Base-by-base conservation (phyloP, 176 grass and related monocot genomes). In the Raddia guianensis region DNA sequence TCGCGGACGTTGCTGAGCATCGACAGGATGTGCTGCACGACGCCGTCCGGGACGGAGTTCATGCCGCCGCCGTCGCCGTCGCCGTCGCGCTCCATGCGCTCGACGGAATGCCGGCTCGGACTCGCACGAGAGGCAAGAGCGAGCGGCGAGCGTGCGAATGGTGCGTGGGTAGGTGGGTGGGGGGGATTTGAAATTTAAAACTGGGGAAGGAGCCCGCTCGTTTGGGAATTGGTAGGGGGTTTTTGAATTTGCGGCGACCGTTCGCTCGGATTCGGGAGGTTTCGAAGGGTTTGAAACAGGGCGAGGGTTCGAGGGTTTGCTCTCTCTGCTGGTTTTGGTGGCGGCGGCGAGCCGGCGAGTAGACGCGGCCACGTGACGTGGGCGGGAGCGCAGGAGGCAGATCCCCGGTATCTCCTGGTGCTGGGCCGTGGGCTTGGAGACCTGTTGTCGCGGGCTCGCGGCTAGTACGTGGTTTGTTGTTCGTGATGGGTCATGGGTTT, bases 1-100 rank as follows among this genome's bases (percentile, higher is more conserved):
- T 99, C 92, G 57, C 90, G 88, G 33, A 87, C 90, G 79, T 93
- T 99, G 86, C 78, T 95, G 35, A 95, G 86, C 66, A 86, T 86
- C 54, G 92, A 93, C 40, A 95, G 86, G 49, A 95, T 90, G 84
- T 88, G 90, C 74, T 93, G 90, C 44, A 99, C 82, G 12, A 99
- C 91, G 56, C 88, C 96, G 18, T 95, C 96, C 6, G 96, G 96
- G 21, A 95, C 71, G 76, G 89, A 35, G 67, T 93, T 53, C 96
- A 99, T 99, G 55, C 63, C 80, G 14, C 6, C 21, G 75, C 63
- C 33, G 21, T 2, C 52, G 52, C 66, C 50, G 59, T 45, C 54
- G 70, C 59, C 52, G 66, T 21, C 71, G 73, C 80, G 40, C 9
- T 78, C 83, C 82, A 90, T 76, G 48, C 19, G 79, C 69, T 79